Conservation (phyloP, 345 rosid species). For the Moringa oleifera region DNA sequence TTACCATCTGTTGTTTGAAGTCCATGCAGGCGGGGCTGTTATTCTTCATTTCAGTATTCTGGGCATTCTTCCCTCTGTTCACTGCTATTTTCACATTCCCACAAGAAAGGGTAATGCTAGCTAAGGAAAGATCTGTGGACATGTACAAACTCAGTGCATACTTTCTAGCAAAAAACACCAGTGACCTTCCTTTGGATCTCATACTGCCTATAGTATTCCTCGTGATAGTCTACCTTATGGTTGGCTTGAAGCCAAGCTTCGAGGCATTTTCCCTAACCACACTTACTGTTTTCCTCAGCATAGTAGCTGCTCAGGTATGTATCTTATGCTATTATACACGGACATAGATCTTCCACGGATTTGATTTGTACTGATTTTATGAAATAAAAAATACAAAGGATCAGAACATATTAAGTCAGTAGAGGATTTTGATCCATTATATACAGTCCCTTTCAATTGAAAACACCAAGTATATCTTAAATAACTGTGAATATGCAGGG, state of each 20-base stretch:
- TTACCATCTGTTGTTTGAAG: background rate
- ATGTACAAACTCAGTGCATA: conserved; percentile 36
- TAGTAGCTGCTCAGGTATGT: conserved; percentile 32
- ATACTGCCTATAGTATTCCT: conserved; percentile 21
- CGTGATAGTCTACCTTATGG: conserved; percentile 25
- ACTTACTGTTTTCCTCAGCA: conserved; percentile 23
- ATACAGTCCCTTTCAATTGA: too few species aligned
- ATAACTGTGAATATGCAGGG: conserved; percentile 20
- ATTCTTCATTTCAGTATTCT: conserved; percentile 35
- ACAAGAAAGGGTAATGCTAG: conserved; percentile 32
- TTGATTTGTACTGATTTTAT: too few species aligned
- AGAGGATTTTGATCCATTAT: too few species aligned
- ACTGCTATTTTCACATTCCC: conserved; percentile 32
- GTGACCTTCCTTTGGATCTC: conserved; percentile 33
- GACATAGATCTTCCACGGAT: too few species aligned
- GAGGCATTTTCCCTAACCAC: conserved; percentile 20
- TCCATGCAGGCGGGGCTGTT: conserved; percentile 27
- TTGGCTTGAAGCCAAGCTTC: conserved; percentile 19
- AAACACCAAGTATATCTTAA: too few species aligned
- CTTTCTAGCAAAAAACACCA: conserved; percentile 22
- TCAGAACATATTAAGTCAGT: too few species aligned
- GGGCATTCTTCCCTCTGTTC: conserved; percentile 31
- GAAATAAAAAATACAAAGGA: too few species aligned
- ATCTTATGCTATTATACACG: too few species aligned
- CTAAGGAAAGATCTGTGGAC: conserved; percentile 29